Conservation (phyloP, 805 yeast genomes). For the Starmera caribaea region DNA sequence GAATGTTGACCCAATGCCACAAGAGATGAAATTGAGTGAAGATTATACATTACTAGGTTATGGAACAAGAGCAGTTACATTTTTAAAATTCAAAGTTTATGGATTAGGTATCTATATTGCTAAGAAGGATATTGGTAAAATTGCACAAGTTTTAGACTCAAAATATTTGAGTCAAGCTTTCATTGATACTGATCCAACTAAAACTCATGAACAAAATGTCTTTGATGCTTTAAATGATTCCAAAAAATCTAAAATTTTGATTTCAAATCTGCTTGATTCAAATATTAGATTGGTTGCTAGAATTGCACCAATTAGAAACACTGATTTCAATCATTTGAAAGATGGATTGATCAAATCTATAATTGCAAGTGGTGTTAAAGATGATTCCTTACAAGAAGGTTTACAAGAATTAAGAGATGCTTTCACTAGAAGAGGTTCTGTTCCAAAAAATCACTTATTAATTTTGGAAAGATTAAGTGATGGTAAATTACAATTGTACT, state of each 20-base stretch:
- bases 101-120: constrained; percentile 79
- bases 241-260: constrained; percentile 38
- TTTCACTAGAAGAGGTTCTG: constrained; percentile 59
- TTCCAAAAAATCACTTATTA: constrained; percentile 64
- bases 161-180: constrained; percentile 27
- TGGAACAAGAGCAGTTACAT: constrained; percentile 80
- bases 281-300: constrained; percentile 60
- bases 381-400: constrained; percentile 46
- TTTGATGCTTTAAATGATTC: constrained; percentile 39
- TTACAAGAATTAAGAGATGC: constrained; percentile 54
- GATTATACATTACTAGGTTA: constrained; percentile 57
- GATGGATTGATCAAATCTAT: constrained; percentile 85
- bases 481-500: constrained; percentile 37
- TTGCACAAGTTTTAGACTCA: constrained; percentile 33
- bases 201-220: constrained; percentile 31
- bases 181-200: constrained; percentile 22
- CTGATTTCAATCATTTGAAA: constrained; percentile 81
- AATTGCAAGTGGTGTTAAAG: constrained; percentile 47
- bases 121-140: constrained; percentile 37
- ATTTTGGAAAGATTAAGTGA: constrained; percentile 42
- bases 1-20: constrained; percentile 33
- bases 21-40: constrained; percentile 18
- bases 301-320: constrained; percentile 80
- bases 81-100: constrained; percentile 74
- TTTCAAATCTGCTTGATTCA: constrained; percentile 47